phyloP scores from a whole-genome alignment of 768 basidiomycete species.

The Phlebiopsis flavidoalba region DNA sequence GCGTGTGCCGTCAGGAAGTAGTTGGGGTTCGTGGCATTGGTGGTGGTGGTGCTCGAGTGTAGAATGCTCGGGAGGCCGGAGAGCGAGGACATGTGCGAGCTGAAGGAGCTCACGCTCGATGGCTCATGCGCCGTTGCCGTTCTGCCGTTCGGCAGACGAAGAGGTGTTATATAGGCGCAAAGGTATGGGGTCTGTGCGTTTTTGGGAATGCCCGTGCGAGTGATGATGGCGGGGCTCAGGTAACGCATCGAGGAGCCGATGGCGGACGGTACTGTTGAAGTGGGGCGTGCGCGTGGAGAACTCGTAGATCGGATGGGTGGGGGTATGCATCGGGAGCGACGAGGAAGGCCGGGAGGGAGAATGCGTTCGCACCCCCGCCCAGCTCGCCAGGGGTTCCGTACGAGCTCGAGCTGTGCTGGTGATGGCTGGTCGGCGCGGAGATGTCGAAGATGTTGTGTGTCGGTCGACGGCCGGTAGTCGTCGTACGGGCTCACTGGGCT shows the following conservation, averaged over 20 bases:
- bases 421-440: conserved; percentile 38
- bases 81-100: conserved; percentile 24
- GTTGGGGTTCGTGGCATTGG: conserved; percentile 1
- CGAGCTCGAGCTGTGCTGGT: conserved; percentile 21
- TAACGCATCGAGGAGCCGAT: conserved; percentile 31
- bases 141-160: conserved; percentile 7
- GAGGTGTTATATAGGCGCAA: conserved; percentile 13
- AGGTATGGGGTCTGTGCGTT: conserved; percentile 9
- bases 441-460: conserved; percentile 63
- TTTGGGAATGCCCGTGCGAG: conserved; percentile 9
- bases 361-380: conserved; percentile 11
- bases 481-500: conserved; percentile 24
- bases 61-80: conserved; percentile 40
- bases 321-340: conserved; percentile 9
- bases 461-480: conserved; percentile 31
- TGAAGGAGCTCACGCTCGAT: conserved; percentile 23
- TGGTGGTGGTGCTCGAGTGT: conserved; percentile 20
- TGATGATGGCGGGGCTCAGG: conserved; percentile 26
- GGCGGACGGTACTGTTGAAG: conserved; percentile 30
- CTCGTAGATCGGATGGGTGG: conserved; percentile 22
- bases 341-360: conserved; percentile 12
- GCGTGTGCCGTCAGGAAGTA: conserved; percentile 19
- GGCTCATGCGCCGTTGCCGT: conserved; percentile 20
- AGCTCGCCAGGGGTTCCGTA: conserved; percentile 15
- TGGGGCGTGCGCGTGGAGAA: conserved; percentile 26